A percentile compares a stretch with the other conserved stretches of the same genome.
Evolutionary conservation across 192 early-diverging fungal genomes (phyloP).

Genomic region (Coemansia sp.): DNA sequence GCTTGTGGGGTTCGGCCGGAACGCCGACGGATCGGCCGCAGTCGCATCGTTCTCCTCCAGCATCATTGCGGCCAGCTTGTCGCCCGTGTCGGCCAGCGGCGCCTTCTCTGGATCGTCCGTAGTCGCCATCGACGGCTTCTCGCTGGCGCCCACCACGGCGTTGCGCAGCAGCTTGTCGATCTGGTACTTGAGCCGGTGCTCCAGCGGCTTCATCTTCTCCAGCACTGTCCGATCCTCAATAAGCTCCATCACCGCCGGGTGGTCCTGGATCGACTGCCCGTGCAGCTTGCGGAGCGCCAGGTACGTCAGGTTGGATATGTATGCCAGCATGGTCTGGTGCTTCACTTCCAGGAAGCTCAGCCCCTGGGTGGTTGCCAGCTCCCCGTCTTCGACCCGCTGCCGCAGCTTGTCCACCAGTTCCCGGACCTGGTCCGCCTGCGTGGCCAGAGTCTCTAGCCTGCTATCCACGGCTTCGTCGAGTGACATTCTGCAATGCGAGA

Average conservation of each 20-base stretch:
- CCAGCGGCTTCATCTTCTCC: slow-evolving; percentile 90
- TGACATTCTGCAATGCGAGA: not conserved
- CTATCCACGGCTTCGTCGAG: slow-evolving; percentile 2
- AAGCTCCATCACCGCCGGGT: slow-evolving; percentile 60
- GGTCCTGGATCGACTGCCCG: slow-evolving; percentile 58
- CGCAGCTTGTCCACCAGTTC: slow-evolving; percentile 37
- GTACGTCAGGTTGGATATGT: slow-evolving; percentile 74
- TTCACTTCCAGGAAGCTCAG: slow-evolving; percentile 89
- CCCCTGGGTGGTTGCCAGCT: slow-evolving; percentile 67
- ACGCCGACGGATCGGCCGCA: slow-evolving; percentile 74
- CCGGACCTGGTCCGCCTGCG: slow-evolving; percentile 43
- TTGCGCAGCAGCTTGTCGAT: slow-evolving; percentile 86
- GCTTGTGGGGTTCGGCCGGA: slow-evolving; percentile 81
- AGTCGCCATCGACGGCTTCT: slow-evolving; percentile 3
- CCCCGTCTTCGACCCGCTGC: slow-evolving; percentile 46
- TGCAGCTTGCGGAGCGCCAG: slow-evolving; percentile 72
- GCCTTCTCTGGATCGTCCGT: slow-evolving; percentile 22
- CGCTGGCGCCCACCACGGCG: slow-evolving; percentile 39
- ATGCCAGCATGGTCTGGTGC: slow-evolving; percentile 78
- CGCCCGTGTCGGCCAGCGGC: slow-evolving; percentile 10
- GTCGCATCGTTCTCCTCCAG: slow-evolving; percentile 22
- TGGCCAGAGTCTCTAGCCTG: slow-evolving; percentile 15
- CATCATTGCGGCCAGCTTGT: slow-evolving; percentile 47
- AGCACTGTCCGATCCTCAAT: slow-evolving; percentile 79
- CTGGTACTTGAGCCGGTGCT: slow-evolving; percentile 92